Evolutionary conservation across 1,284 basidiomycete species (phyloP).

Genomic region (Austroboletus olivaceoglutinosus): DNA sequence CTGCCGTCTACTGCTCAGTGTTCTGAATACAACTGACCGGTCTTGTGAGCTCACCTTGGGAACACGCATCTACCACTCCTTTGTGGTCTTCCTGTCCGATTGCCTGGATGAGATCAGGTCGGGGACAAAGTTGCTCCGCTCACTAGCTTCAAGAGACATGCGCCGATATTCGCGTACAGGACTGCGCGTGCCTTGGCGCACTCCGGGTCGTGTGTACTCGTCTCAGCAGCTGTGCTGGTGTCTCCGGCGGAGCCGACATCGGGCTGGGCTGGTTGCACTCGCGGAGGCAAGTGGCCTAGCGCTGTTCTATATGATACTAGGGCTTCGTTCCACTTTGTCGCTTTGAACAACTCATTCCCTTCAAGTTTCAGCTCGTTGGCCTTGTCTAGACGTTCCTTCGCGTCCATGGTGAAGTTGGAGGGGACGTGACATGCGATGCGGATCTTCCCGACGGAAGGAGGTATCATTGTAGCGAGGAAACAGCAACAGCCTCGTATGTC

Average conservation of each 20-base stretch:
- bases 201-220: conserved; percentile 39
- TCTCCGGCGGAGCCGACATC: conserved; percentile 9
- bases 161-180: conserved; percentile 78
- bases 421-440: neutral
- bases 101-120: conserved; percentile 5
- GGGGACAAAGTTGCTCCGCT: conserved; percentile 20
- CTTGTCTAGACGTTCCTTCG: conserved; percentile 44
- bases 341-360: conserved; percentile 54
- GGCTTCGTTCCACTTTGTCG: conserved; percentile 62
- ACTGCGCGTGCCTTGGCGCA: conserved; percentile 61
- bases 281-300: conserved; percentile 55
- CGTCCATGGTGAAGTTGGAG: conserved; percentile 6
- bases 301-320: conserved; percentile 60
- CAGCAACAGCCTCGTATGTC: neutral
- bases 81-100: conserved; percentile 64
- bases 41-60: conserved; percentile 51
- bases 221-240: conserved; percentile 10
- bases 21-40: neutral
- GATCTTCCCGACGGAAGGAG: neutral
- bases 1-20: conserved; percentile 41
- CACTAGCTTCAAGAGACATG: conserved; percentile 76
- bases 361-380: conserved; percentile 62
- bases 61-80: conserved; percentile 73
- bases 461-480: neutral
- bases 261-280: conserved; percentile 21